These are phyloP conservation scores for Begonia fuchsioides DNA, from an alignment of 306 rosid species.

Conservation along the genomic window DNA sequence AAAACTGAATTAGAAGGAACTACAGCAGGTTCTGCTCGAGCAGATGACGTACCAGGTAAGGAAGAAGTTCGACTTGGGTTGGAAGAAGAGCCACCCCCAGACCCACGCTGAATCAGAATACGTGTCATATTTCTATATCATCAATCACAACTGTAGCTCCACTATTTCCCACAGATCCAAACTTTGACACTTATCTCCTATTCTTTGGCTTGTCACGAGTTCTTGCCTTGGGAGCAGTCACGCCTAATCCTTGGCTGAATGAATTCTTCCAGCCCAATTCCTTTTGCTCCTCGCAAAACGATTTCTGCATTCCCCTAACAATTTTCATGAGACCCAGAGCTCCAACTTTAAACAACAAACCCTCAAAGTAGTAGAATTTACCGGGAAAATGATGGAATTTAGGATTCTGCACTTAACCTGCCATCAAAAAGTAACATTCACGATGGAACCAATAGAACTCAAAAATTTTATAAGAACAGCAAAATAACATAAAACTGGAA, in stretches of 20 bases:
- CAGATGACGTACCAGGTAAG: slow-evolving; percentile 25
- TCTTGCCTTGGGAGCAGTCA: slow-evolving; percentile 83
- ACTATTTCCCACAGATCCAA: slow-evolving; percentile 8
- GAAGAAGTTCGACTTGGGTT: slow-evolving; percentile 44
- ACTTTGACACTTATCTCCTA: slow-evolving; percentile 20
- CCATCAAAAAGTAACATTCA: slow-evolving; percentile 12
- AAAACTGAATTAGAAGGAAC: slow-evolving; percentile 20
- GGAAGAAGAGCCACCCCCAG: slow-evolving; percentile 47
- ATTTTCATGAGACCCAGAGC: slow-evolving; percentile 98
- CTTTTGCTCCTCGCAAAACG: slow-evolving; percentile 68
- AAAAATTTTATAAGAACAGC: slow-evolving; percentile 15
- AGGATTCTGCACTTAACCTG: slow-evolving; percentile 36
- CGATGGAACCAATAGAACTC: slow-evolving; percentile 11
- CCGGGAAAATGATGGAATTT: slow-evolving; percentile 23
- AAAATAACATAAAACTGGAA: neutral
- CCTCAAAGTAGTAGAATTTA: slow-evolving; percentile 57
- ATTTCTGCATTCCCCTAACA: slow-evolving; percentile 99
- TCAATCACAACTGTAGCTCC: slow-evolving; percentile 8
- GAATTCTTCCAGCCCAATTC: slow-evolving; percentile 40
- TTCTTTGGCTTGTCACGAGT: slow-evolving; percentile 55
- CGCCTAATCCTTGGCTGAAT: slow-evolving; percentile 73
- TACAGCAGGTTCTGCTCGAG: slow-evolving; percentile 31
- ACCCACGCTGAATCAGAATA: slow-evolving; percentile 63
- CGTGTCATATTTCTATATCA: slow-evolving; percentile 47
- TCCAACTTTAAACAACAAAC: slow-evolving; percentile 67